Conservation (phyloP, 257 asterid genomes). For the Solanum pennellii region DNA sequence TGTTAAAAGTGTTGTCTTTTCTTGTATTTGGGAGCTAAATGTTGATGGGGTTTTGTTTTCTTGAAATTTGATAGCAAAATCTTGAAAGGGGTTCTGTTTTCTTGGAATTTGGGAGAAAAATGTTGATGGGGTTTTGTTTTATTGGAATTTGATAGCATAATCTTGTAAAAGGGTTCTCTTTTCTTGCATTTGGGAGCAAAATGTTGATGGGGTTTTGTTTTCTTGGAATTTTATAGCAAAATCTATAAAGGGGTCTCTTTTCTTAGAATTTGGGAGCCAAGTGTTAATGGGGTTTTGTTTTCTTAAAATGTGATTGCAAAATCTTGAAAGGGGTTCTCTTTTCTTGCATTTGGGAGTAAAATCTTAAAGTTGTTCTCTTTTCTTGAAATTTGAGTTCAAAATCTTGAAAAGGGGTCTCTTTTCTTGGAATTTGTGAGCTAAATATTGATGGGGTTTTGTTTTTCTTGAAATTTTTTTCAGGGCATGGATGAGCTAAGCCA, state of each 20-base stretch:
- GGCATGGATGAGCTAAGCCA: slow-evolving; percentile 67
- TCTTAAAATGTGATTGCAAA: background rate
- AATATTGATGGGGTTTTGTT: background rate
- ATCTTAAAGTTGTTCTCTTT: too few relatives aligned
- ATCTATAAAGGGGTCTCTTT: background rate
- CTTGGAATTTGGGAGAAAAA: background rate
- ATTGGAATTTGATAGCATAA: background rate
- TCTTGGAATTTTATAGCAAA: background rate
- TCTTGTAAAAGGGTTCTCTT: background rate
- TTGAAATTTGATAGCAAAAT: too few relatives aligned
- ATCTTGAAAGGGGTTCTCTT: too few relatives aligned
- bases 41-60: too few relatives aligned
- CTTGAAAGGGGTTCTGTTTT: background rate
- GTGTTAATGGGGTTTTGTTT: too few relatives aligned
- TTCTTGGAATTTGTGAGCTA: background rate
- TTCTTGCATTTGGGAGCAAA: background rate
- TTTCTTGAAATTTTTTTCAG: slow-evolving; percentile 21
- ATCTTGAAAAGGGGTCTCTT: background rate
- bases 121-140: background rate
- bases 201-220: background rate
- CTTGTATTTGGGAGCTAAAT: too few relatives aligned
- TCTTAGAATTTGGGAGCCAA: background rate
- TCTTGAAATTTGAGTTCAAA: background rate
- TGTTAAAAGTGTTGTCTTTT: too few relatives aligned
- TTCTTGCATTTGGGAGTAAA: too few relatives aligned